These are phyloP conservation scores for Termitomyces sp. DNA, from an alignment of 768 basidiomycete genomes.

Conservation along the genomic window DNA sequence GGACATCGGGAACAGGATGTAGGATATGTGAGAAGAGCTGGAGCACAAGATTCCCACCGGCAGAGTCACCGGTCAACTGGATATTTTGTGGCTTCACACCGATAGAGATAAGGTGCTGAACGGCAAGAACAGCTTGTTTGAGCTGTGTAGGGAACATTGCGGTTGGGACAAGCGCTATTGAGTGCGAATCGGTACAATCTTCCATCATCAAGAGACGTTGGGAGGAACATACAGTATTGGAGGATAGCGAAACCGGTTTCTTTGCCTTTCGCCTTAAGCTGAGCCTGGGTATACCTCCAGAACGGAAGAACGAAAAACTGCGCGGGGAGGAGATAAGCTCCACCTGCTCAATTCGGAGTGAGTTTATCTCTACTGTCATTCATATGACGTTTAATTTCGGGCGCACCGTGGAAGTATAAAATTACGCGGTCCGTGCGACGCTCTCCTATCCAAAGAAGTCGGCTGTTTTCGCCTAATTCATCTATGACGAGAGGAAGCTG, in stretches of 20 bases:
- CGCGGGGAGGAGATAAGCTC: slow-evolving; percentile 22
- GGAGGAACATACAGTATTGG: slow-evolving; percentile 19
- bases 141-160: slow-evolving; percentile 27
- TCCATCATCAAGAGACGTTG: no score
- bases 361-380: not conserved
- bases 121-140: slow-evolving; percentile 20
- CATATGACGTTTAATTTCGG: not conserved
- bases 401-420: slow-evolving; percentile 29
- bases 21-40: slow-evolving; percentile 27
- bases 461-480: slow-evolving; percentile 22
- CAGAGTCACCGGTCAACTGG: slow-evolving; percentile 30
- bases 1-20: slow-evolving; percentile 21
- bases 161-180: slow-evolving; percentile 22
- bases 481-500: slow-evolving; percentile 20
- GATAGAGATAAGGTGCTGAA: slow-evolving; percentile 24
- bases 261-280: slow-evolving; percentile 9
- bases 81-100: slow-evolving; percentile 25
- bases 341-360: slow-evolving; percentile 20
- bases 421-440: slow-evolving; percentile 29
- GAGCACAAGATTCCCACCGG: slow-evolving; percentile 27
- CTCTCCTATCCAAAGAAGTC: slow-evolving; percentile 30
- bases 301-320: slow-evolving; percentile 16
- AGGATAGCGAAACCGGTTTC: slow-evolving; percentile 21
- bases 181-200: no score
- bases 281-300: slow-evolving; percentile 20